Base-by-base conservation (phyloP, 164 flowering plant genomes). In the Warburgia ugandensis region DNA sequence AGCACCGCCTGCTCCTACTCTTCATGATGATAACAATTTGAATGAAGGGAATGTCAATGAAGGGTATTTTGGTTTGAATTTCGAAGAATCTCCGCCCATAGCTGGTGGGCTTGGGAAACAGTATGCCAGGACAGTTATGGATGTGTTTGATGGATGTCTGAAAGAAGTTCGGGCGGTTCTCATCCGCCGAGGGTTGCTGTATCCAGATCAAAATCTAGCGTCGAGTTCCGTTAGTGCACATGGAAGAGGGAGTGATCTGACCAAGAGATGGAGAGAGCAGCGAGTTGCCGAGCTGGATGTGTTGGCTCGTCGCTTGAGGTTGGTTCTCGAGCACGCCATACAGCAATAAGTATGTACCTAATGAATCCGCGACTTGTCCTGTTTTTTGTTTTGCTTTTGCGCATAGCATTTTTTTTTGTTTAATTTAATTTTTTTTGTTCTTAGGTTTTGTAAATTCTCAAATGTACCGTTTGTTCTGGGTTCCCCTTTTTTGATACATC, bases 251-350 rank as follows among this genome's bases (percentile, higher is more conserved):
- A 27, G 33, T 16, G 70, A 68, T 27, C 63, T 77, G 29, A 50
- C 36, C 13, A 66, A 54, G 60, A 69, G 75, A 49, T 82, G 75
- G 77, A 59, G 59, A 38, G 61, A 63, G 56, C 83, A 77, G 54
- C 54, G 72, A 31, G 52, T 64, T 2, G 69, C 73, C 4, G 89
- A 82, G 59, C 51, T 79, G 41, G 81, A 75, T 48, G 83, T 69
- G 26, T 58, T 79, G 46, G 66, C 69, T 3, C 54, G 71, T 13
- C 67, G 89, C 11, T 47, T 77, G 70, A 75, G 77, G 81, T 65
- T 82, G 72, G 70, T 77, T 33, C 63, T 77, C 36, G 79, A 81
- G 64, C n/a, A 63, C 22, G 44, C 73, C 4, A 17, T 44, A 12
- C 48, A 40, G 16, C 37, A 54, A 32, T 54, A 35, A 33, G n/a